Evolutionary conservation across 345 rosid genomes (phyloP).

Genomic region (Fremontodendron californicum): DNA sequence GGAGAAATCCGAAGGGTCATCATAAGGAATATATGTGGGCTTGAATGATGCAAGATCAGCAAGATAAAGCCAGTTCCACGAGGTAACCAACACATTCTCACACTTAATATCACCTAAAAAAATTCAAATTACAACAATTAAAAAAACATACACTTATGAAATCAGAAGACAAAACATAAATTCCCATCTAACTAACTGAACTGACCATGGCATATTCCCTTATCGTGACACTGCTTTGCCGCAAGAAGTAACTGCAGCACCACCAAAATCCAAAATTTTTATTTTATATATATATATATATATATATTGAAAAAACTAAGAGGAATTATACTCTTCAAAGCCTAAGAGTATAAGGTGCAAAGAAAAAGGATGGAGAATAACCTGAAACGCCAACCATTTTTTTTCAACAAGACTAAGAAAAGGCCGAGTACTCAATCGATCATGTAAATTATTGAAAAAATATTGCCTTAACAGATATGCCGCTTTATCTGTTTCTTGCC

Average conservation of each 20-base stretch:
- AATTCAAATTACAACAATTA: conserved; percentile 13
- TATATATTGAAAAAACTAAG: background rate
- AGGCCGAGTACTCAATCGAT: conserved; percentile 89
- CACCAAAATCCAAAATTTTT: conserved; percentile 19
- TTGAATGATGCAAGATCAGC: conserved; percentile 98
- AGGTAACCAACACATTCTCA: conserved; percentile 94
- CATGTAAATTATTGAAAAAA: conserved; percentile 91
- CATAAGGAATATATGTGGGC: conserved; percentile 96
- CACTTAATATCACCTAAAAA: conserved; percentile 90
- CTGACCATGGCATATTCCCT: conserved; percentile 93
- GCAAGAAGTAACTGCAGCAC: conserved; percentile 89
- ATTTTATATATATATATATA: too few relatives aligned
- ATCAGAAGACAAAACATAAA: background rate
- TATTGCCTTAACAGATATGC: conserved; percentile 91
- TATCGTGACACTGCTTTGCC: conserved; percentile 90
- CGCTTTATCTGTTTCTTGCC: conserved; percentile 99
- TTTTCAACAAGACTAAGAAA: conserved; percentile 89
- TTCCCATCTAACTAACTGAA: conserved; percentile 16
- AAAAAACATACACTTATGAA: background rate
- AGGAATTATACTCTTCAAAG: background rate
- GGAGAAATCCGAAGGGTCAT: conserved; percentile 97
- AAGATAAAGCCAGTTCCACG: conserved; percentile 99
- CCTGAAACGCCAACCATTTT: conserved; percentile 99
- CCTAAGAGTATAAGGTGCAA: background rate
- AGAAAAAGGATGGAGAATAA: conserved; percentile 14